Evolutionary conservation across 2,329 filamentous ascomycete genomes (phyloP).

Genomic region (Curvularia spicifera): DNA sequence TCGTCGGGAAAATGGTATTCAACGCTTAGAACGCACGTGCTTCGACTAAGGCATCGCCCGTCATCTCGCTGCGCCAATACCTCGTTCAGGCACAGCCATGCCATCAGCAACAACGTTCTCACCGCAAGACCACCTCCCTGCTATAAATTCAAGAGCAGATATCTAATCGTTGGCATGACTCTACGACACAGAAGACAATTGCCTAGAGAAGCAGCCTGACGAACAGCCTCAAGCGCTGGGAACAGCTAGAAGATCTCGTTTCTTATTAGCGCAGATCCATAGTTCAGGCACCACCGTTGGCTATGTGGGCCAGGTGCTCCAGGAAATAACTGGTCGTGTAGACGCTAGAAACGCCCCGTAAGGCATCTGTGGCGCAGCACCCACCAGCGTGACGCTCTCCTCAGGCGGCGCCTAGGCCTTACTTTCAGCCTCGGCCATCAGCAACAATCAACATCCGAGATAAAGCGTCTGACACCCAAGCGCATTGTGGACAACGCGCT

Average conservation of each 20-base stretch:
- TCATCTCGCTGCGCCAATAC: slow-evolving; percentile 2
- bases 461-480: slow-evolving; percentile 7
- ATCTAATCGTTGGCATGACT: neutral
- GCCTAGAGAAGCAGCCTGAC: neutral
- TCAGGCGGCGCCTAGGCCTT: neutral
- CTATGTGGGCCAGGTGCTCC: neutral
- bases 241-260: neutral
- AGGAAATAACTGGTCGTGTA: neutral
- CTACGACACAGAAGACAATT: neutral
- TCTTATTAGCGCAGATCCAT: neutral
- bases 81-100: neutral
- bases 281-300: neutral
- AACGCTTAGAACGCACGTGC: neutral
- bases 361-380: neutral
- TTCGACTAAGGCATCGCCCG: slow-evolving; percentile 7
- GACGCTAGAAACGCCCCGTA: neutral
- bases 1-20: neutral
- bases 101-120: neutral
- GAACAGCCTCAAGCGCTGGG: neutral
- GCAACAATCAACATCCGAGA: slow-evolving; percentile 5
- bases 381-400: neutral
- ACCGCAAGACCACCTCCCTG: neutral
- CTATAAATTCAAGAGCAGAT: neutral
- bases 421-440: neutral
- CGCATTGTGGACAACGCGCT: slow-evolving; percentile 6